phyloP scores from a whole-genome alignment of 2,329 filamentous ascomycete species.

The Talaromyces funiculosus region DNA sequence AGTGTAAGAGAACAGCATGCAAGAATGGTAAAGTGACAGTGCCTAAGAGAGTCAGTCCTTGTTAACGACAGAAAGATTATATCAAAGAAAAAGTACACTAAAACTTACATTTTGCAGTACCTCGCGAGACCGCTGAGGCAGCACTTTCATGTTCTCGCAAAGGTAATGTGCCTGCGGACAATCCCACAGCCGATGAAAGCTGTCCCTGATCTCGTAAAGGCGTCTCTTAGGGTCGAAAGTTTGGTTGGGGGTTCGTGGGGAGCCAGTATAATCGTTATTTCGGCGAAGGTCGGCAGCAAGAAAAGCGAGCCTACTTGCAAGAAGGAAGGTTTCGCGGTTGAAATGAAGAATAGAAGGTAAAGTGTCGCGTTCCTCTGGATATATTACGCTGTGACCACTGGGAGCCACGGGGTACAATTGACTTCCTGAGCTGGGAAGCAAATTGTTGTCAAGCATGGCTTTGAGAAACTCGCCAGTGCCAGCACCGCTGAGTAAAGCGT shows the following conservation, averaged over 20 bases:
- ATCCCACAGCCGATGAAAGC: conserved; percentile 35
- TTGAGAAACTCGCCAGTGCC: conserved; percentile 48
- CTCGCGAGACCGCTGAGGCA: conserved; percentile 32
- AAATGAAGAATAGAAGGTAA: conserved; percentile 40
- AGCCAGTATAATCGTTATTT: conserved; percentile 16
- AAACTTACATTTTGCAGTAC: conserved; percentile 43
- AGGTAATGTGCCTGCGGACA: conserved; percentile 32
- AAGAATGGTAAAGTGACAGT: conserved; percentile 45
- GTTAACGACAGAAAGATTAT: not conserved
- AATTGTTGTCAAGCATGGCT: conserved; percentile 43
- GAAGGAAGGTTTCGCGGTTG: conserved; percentile 41
- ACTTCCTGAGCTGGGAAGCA: conserved; percentile 41
- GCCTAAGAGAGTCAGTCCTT: conserved; percentile 24
- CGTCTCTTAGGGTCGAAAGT: conserved; percentile 20
- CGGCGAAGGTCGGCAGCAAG: conserved; percentile 40
- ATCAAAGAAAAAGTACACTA: too few relatives aligned
- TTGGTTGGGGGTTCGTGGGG: not conserved
- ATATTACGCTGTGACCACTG: conserved; percentile 31
- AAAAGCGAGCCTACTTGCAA: conserved; percentile 43
- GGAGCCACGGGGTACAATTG: conserved; percentile 34
- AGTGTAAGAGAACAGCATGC: conserved; percentile 49
- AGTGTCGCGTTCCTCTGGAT: conserved; percentile 33
- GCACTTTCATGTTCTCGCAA: conserved; percentile 29
- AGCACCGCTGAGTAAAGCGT: conserved; percentile 49
- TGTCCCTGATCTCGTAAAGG: conserved; percentile 33